A percentile compares a stretch with the other conserved stretches of the same genome.
These are phyloP conservation scores for Bidens hawaiensis DNA, from an alignment of 140 eudicot species.

Conservation along the genomic window DNA sequence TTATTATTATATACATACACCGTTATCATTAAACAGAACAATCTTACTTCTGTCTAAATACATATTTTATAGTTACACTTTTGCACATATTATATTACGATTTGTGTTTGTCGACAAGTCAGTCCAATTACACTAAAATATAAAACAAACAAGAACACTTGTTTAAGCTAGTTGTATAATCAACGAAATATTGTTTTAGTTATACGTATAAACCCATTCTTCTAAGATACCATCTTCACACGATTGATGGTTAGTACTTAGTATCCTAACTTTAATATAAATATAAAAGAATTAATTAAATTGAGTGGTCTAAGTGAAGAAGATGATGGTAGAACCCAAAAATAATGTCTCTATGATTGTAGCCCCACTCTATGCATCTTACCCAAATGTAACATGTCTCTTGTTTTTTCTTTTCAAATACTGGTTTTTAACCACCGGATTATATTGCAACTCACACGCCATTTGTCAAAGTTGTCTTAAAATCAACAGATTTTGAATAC, in stretches of 20 bases:
- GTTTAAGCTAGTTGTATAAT: background rate
- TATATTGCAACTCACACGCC: background rate
- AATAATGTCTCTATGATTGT: constrained; percentile 44
- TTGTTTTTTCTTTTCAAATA: constrained; percentile 6
- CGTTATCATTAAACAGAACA: background rate
- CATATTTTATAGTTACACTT: background rate
- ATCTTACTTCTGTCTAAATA: background rate
- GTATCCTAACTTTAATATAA: constrained; percentile 4
- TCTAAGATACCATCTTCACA: background rate
- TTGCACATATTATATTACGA: background rate
- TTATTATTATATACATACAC: background rate
- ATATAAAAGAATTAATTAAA: constrained; percentile 15
- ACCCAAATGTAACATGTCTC: constrained; percentile 29
- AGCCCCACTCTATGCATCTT: constrained; percentile 32
- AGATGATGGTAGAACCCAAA: constrained; percentile 1
- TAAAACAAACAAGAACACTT: background rate
- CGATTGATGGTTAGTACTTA: background rate
- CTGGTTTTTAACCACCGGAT: constrained; percentile 4
- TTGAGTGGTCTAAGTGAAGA: constrained; percentile 26
- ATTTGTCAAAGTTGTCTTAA: background rate
- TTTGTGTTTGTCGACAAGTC: background rate
- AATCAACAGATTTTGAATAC: background rate
- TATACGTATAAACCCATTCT: background rate
- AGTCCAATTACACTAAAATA: background rate
- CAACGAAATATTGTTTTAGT: background rate